phyloP scores from a whole-genome alignment of 164 flowering plant species.

The Liquidambar formosana region DNA sequence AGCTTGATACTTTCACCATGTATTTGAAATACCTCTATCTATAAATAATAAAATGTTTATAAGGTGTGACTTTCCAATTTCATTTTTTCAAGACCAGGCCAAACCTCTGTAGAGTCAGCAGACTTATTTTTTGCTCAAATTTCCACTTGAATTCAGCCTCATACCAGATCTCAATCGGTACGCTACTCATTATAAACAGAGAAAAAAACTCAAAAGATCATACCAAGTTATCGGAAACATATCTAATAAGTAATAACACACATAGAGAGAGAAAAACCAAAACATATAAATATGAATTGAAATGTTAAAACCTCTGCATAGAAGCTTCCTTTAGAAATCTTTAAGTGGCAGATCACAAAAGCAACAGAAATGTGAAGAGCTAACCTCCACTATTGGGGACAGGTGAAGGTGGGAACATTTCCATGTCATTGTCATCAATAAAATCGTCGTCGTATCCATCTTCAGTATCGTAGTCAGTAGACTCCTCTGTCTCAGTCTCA shows the following conservation, averaged over 20 bases:
- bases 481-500: slow-evolving; percentile 58
- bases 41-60: not conserved
- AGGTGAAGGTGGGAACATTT: slow-evolving; percentile 42
- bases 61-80: not conserved
- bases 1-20: too few species aligned
- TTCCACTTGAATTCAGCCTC: not conserved
- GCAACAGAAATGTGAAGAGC: not conserved
- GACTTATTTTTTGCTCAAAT: not conserved
- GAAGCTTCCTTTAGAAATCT: not conserved
- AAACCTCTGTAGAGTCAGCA: not conserved
- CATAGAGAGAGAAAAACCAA: not conserved
- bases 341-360: not conserved
- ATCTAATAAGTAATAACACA: not conserved
- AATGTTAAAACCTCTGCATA: not conserved
- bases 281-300: not conserved
- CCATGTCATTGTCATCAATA: slow-evolving; percentile 49
- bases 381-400: slow-evolving; percentile 77
- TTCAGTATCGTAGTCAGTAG: slow-evolving; percentile 47
- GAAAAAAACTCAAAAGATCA: not conserved
- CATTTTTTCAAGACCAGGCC: not conserved
- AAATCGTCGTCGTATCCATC: slow-evolving; percentile 52
- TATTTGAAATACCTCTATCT: not conserved
- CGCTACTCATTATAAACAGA: not conserved
- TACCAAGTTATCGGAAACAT: not conserved
- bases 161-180: not conserved